Conservation (phyloP, 2,329 filamentous ascomycete species). For the Cladophialophora yegresii region DNA sequence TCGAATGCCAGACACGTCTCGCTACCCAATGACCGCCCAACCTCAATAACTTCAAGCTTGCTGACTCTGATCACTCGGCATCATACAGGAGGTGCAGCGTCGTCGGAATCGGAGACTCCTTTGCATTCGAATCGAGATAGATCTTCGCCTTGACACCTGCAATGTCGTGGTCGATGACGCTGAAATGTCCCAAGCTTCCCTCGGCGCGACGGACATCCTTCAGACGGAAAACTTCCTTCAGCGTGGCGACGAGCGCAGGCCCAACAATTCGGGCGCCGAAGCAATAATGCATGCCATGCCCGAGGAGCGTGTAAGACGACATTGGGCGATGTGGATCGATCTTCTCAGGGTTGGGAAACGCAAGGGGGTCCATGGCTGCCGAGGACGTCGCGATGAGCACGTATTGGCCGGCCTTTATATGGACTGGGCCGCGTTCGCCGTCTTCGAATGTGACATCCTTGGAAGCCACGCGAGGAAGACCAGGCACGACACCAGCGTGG, state of each 20-base stretch:
- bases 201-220: slow-evolving; percentile 47
- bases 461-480: slow-evolving; percentile 54
- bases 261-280: slow-evolving; percentile 47
- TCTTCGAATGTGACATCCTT: slow-evolving; percentile 49
- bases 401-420: slow-evolving; percentile 50
- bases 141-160: slow-evolving; percentile 52
- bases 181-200: slow-evolving; percentile 47
- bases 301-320: slow-evolving; percentile 45
- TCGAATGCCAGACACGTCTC: neutral
- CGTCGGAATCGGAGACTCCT: slow-evolving; percentile 51
- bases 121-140: slow-evolving; percentile 53
- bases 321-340: slow-evolving; percentile 49
- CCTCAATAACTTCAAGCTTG: neutral
- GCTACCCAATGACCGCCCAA: neutral
- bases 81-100: slow-evolving; percentile 50
- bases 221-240: slow-evolving; percentile 51
- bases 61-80: slow-evolving; percentile 18
- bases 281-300: slow-evolving; percentile 47
- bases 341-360: slow-evolving; percentile 44
- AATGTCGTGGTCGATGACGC: slow-evolving; percentile 49
- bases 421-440: slow-evolving; percentile 51
- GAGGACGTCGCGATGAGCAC: slow-evolving; percentile 43
- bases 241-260: slow-evolving; percentile 45
- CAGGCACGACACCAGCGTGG: slow-evolving; percentile 55
- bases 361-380: slow-evolving; percentile 43